Evolutionary conservation across 1,139 yeast species (phyloP).

Genomic region (Nadsonia starkeyi-henricii): DNA sequence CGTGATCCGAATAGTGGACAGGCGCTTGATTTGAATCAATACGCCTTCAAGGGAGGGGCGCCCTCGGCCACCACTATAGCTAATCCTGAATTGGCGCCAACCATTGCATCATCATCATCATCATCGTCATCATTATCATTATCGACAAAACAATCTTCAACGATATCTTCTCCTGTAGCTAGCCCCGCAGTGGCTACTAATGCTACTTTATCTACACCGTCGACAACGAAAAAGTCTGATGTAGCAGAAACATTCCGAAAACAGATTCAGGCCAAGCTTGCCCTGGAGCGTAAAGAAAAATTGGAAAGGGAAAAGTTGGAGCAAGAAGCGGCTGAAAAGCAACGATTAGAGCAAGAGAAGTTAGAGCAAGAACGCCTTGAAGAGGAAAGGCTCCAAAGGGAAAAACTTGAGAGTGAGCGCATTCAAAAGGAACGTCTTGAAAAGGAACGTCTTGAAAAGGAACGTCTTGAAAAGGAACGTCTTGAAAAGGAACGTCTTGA

Average conservation of each 20-base stretch:
- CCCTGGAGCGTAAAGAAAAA: not conserved
- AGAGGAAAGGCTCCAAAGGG: not conserved
- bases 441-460: not conserved
- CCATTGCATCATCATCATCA: no score
- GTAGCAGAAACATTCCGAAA: slow-evolving; percentile 8
- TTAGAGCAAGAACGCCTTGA: not conserved
- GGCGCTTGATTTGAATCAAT: not conserved
- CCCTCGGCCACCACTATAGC: no score
- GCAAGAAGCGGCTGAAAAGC: not conserved
- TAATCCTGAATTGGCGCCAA: no score
- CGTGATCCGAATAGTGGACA: not conserved
- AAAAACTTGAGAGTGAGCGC: not conserved
- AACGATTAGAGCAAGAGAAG: not conserved
- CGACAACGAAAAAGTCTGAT: slow-evolving; percentile 1
- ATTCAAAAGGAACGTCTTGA: not conserved
- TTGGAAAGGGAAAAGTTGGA: not conserved
- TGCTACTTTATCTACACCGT: no score
- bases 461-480: not conserved
- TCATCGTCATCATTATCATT: no score
- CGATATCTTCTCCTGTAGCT: no score
- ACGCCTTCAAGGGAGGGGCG: not conserved
- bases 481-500: not conserved
- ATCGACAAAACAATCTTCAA: no score
- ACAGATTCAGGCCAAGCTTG: slow-evolving; percentile 7
- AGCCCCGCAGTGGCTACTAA: no score